Base-by-base conservation (phyloP, 2,329 filamentous ascomycete genomes). In the Fusarium dimerum region DNA sequence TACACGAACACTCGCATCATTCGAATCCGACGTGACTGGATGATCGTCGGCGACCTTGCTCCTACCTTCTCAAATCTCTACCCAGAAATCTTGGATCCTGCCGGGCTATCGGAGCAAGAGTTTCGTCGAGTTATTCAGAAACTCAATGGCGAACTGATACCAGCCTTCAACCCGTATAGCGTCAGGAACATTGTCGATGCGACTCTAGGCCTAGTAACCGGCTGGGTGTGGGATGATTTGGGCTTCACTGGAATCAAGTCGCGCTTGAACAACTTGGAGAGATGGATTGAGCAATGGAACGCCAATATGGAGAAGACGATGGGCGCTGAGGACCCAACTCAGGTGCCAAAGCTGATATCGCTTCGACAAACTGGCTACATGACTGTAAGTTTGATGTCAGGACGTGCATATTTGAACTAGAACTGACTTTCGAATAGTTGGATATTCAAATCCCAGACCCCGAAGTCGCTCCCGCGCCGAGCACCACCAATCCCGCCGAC, bases 31-130 rank as follows among this genome's bases (percentile, higher is more conserved):
- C 83, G 94, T 40, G 94, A 99, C 72, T 99, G 92, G 89, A 87
- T 97, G 73, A 73, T 92, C 30, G 83, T 87, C 55, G 94, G 93
- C 36, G 94, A 99, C 71, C 76, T 96, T 29, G 93, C 92, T 2
- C 94, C 94, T 0, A 91, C 92, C 0, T 97, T 95, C 68, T 94
- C 90, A 15, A 97, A 97, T 65, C 78, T 97, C 3, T 99, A 99
- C 66, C 94, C 94, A 0, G 94, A 99, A 68, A 96, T 99, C 52
- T 78, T 99, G 8, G 92, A 97, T 60, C 90, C 92, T 1, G 84
- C 84, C 0, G 84, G 92, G 32, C 75, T 99, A 41, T 81, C 84
- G 1, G 94, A 99, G 70, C 86, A 87, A 53, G 90, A 96, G 63
- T 99, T 99, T 67, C 85, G 94, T 4, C 79, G 80, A 11, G 76